These are phyloP conservation scores for Termitomyces sp. DNA, from an alignment of 768 basidiomycete species.

Conservation along the genomic window DNA sequence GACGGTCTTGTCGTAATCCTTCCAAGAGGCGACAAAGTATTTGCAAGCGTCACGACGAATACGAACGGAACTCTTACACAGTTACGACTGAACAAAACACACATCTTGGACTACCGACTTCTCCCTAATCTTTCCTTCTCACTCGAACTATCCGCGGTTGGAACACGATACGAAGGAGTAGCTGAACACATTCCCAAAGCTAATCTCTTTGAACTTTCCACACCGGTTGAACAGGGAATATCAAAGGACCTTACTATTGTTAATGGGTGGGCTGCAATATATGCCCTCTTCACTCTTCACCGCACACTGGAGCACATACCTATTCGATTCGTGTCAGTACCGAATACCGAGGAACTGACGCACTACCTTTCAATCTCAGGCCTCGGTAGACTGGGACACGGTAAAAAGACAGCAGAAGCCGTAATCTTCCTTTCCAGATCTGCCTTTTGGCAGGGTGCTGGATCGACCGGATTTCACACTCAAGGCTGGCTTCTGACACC, in stretches of 20 bases:
- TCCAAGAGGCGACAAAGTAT: conserved; percentile 23
- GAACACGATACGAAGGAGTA: conserved; percentile 24
- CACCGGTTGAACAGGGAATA: conserved; percentile 16
- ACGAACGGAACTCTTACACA: conserved; percentile 12
- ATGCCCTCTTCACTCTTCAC: conserved; percentile 37
- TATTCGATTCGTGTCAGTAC: conserved; percentile 26
- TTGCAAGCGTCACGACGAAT: conserved; percentile 7
- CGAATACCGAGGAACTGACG: conserved; percentile 28
- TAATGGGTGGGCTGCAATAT: conserved; percentile 38
- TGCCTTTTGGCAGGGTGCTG: conserved; percentile 51
- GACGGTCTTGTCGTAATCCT: conserved; percentile 23
- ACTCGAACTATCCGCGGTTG: conserved; percentile 23
- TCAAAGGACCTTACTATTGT: conserved; percentile 19
- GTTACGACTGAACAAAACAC: conserved; percentile 19
- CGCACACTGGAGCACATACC: conserved; percentile 40
- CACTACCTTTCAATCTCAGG: conserved; percentile 37
- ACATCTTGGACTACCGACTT: conserved; percentile 17
- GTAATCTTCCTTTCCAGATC: conserved; percentile 37
- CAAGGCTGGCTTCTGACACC: conserved; percentile 24
- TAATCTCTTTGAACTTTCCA: conserved; percentile 19
- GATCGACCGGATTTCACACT: conserved; percentile 29
- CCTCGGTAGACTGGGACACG: conserved; percentile 23
- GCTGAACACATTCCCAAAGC: conserved; percentile 28
- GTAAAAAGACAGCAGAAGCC: conserved; percentile 13
- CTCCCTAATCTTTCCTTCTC: conserved; percentile 11